phyloP scores from a whole-genome alignment of 805 yeast genomes.

The Metschnikowia lochheadii region DNA sequence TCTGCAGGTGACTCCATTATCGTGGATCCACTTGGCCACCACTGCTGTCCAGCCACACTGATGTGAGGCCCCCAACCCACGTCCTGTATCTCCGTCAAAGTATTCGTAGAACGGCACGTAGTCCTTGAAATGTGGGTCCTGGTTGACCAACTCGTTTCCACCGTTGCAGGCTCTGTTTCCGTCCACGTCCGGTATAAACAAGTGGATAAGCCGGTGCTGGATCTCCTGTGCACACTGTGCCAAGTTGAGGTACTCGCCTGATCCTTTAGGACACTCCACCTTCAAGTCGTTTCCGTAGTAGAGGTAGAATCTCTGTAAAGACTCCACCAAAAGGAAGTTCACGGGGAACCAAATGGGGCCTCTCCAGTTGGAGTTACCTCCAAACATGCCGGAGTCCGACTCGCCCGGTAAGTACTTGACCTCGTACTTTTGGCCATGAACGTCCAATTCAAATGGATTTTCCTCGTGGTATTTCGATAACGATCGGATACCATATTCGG shows the following conservation, averaged over 20 bases:
- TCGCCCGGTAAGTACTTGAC: constrained; percentile 83
- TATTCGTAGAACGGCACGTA: constrained; percentile 79
- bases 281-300: constrained; percentile 84
- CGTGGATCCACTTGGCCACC: constrained; percentile 87
- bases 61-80: constrained; percentile 90
- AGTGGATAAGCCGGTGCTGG: constrained; percentile 76
- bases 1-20: constrained; percentile 71
- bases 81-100: constrained; percentile 91
- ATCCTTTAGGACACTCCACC: constrained; percentile 84
- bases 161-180: constrained; percentile 79
- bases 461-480: constrained; percentile 81
- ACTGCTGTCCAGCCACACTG: constrained; percentile 97
- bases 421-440: constrained; percentile 65
- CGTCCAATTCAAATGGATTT: constrained; percentile 80
- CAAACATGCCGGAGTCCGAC: constrained; percentile 89
- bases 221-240: constrained; percentile 90
- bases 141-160: constrained; percentile 47
- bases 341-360: constrained; percentile 98
- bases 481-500: constrained; percentile 83
- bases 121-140: constrained; percentile 70
- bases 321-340: constrained; percentile 78
- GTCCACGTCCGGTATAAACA: constrained; percentile 65
- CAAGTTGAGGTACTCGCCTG: constrained; percentile 69
- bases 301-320: constrained; percentile 79
- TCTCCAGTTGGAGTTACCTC: constrained; percentile 96